Evolutionary conservation across 169 alveolate genomes (phyloP).

Genomic region (Plasmodium gallinaceum): DNA sequence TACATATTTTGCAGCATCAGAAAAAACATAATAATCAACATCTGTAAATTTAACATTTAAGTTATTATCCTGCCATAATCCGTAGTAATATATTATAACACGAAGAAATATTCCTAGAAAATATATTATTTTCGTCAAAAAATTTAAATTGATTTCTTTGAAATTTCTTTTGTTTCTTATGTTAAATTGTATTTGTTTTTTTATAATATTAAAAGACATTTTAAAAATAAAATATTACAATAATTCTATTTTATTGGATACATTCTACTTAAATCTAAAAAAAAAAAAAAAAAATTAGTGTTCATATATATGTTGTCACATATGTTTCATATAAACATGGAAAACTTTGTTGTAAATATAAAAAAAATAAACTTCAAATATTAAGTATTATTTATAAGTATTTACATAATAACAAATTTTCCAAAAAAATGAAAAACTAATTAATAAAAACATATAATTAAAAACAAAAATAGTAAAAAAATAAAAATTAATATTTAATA

Average conservation of each 20-base stretch:
- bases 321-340: no score
- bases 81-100: slow-evolving; percentile 60
- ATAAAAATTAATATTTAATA: no score
- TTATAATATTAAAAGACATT: slow-evolving; percentile 17
- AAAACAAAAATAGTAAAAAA: no score
- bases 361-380: no score
- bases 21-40: slow-evolving; percentile 96
- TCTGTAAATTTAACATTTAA: slow-evolving; percentile 95
- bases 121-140: slow-evolving; percentile 16
- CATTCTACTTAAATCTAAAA: background rate
- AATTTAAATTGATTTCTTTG: background rate
- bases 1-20: slow-evolving; percentile 97
- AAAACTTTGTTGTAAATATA: no score
- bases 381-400: no score
- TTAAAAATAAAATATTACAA: slow-evolving; percentile 6
- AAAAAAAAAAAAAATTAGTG: background rate
- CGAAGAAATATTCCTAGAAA: slow-evolving; percentile 56
- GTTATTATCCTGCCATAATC: slow-evolving; percentile 72
- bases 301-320: no score
- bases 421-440: no score
- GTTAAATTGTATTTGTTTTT: background rate
- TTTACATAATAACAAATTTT: no score
- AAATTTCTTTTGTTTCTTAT: background rate
- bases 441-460: no score
- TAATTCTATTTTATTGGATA: background rate